Conservation (phyloP, 1,284 basidiomycete genomes). For the Pseudomicrostroma phylloplanum region DNA sequence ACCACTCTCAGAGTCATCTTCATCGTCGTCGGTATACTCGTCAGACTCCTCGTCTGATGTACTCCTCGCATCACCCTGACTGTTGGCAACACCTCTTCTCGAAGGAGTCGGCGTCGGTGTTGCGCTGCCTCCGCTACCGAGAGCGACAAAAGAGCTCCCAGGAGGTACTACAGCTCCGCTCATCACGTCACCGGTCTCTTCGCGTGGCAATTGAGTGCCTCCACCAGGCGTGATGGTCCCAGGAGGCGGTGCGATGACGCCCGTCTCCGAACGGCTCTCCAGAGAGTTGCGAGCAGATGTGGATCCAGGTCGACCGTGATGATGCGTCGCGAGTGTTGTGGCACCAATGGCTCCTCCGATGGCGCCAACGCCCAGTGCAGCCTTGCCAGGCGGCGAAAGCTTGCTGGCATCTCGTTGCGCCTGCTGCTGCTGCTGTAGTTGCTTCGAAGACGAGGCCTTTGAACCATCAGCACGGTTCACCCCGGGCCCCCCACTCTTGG, state of each 20-base stretch:
- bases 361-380: no score
- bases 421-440: no score
- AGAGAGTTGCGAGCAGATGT: conserved; percentile 11
- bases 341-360: neutral
- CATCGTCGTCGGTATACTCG: conserved; percentile 17
- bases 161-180: conserved; percentile 66
- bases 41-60: conserved; percentile 35
- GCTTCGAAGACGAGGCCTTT: no score
- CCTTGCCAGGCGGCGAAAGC: no score
- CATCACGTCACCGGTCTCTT: conserved; percentile 63
- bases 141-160: conserved; percentile 59
- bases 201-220: conserved; percentile 46
- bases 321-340: neutral
- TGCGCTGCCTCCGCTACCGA: conserved; percentile 14
- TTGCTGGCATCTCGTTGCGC: no score
- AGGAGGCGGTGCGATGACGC: neutral
- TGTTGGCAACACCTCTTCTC: conserved; percentile 45
- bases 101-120: conserved; percentile 45
- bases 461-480: no score
- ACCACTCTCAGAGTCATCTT: conserved; percentile 47
- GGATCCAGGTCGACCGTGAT: neutral
- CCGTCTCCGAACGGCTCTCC: conserved; percentile 9
- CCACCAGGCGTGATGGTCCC: conserved; percentile 21
- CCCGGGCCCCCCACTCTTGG: no score
- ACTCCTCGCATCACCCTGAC: conserved; percentile 12